Base-by-base conservation (phyloP, 2,329 filamentous ascomycete species). In the Pseudophaeomoniella oleicola region DNA sequence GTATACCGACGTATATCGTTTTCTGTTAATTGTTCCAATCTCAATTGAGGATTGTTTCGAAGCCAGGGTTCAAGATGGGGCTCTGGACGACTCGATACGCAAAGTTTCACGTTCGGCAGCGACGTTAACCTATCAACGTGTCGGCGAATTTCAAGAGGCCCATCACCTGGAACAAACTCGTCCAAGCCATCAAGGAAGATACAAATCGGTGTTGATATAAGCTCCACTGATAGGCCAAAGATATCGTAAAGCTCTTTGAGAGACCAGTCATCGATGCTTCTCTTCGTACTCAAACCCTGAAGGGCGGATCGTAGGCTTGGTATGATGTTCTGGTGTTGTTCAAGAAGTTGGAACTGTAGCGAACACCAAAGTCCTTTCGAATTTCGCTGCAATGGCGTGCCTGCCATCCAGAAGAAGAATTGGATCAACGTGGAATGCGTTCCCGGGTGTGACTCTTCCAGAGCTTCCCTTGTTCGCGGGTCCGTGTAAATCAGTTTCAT, bases 361-460 rank as follows among this genome's bases (percentile, higher is more conserved):
- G 49, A 41, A 18, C 46, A 45, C 1, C 55, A 37, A 1, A 55
- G 31, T 11, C 54, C 55, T 16, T 44, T 46, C 3, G 46, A 30
- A 10, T 19, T 46, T 10, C 44, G 46, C 37, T 57, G 52, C 34
- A 54, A 34, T 1, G 3, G 4, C 2, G 39, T 45, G 1, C 54
- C 55, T 0, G 47, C 38, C 5, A 44, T 48, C 53, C 54, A 58
- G 32, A 57, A 55, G 39, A 51, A 56, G 34, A 50, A 51, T 2
- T 44, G 44, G 3, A 46, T 11, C 0, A 52, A 32, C 0, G 44
- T 4, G 14, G 30, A 14, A 15, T 14, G 14, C 1, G 43, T 35
- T 2, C 33, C 27, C 0, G 32, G 4, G 1, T 31, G 39, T 52
- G 54, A 56, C 2, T 16, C 2, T 2, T 39, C 6, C 4, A 58